Evolutionary conservation across 2,329 filamentous ascomycete species (phyloP).

Genomic region (Monosporascus sp.): DNA sequence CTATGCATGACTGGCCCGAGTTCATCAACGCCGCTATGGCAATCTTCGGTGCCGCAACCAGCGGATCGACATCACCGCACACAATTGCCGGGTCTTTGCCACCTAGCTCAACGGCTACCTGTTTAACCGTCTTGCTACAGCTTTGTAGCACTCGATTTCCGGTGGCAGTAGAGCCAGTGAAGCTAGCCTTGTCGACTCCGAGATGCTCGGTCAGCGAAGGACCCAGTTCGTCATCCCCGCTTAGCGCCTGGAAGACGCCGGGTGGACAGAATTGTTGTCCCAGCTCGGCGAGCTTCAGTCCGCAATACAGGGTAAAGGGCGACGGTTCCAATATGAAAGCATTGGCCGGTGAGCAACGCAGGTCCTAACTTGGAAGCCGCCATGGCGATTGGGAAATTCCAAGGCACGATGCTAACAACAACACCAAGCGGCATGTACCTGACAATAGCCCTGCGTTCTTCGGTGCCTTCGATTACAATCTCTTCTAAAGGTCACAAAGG

Average conservation of each 20-base stretch:
- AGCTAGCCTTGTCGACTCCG: slow-evolving; percentile 56
- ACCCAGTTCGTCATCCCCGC: slow-evolving; percentile 56
- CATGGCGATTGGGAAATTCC: slow-evolving; percentile 53
- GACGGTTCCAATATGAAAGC: slow-evolving; percentile 52
- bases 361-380: slow-evolving; percentile 50
- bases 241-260: slow-evolving; percentile 57
- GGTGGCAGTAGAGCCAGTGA: slow-evolving; percentile 56
- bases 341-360: slow-evolving; percentile 50
- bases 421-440: slow-evolving; percentile 38
- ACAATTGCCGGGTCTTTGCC: slow-evolving; percentile 60
- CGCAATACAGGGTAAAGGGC: slow-evolving; percentile 40
- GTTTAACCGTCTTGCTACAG: slow-evolving; percentile 53
- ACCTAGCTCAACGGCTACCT: slow-evolving; percentile 56
- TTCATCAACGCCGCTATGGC: slow-evolving; percentile 38
- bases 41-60: slow-evolving; percentile 15
- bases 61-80: slow-evolving; percentile 50
- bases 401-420: slow-evolving; percentile 44
- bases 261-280: slow-evolving; percentile 53
- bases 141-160: slow-evolving; percentile 57
- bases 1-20: slow-evolving; percentile 47
- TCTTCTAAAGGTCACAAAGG: slow-evolving; percentile 29
- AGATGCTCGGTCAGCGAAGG: slow-evolving; percentile 55
- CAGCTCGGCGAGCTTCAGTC: slow-evolving; percentile 56
- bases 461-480: slow-evolving; percentile 34
- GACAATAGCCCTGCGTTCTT: slow-evolving; percentile 26